Evolutionary conservation across 805 yeast genomes (phyloP), one percentile per base, ranked within the genome.

Genomic region (Spathaspora gorwiae): DNA sequence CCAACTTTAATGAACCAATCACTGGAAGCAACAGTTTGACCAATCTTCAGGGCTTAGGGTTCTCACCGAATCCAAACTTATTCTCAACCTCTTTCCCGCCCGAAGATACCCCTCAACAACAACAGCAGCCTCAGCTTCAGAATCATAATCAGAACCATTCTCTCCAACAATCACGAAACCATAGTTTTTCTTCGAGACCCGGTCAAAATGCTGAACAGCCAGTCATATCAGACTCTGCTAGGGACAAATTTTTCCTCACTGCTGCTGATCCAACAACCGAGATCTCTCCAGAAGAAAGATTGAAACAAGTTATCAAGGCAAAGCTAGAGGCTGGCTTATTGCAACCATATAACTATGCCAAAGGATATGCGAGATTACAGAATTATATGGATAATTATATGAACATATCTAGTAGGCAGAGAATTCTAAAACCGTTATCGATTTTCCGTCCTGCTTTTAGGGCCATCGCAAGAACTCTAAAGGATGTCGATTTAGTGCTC

Each of bases 191-290:
- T 35, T 39, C 26, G 9, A 42, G 32, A 29, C 43, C 44, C 14
- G 47, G 40, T 26, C 53, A 46, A 33, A 46, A 27, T 14, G 37
- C 32, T n/a, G 42, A 42, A 19, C 47, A 65, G 42, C 76, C 76
- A 1, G 65, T 69, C 35, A 72, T 79, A 4, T 78, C 83, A 0
- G 92, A 87, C 45, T 82, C 94, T 2, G 96, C 97, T 1, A 76
- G 89, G 51, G 97, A 90, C 60, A 90, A 90, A 63, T 92, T 92
- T 65, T 90, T 92, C 68, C 68, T 92, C 40, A 92, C 97, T 0
- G 98, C 98, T 0, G 97, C 97, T 0, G 98, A 92, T 61, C 98
- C 98, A 5, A 87, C 96, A 0, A 88, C 92, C 2, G 97, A 89
- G 52, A 84, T 87, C 33, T 87, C 96, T 0, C 96, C 97, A 0